Evolutionary conservation across 768 basidiomycete genomes (phyloP).

Genomic region (Phaffia tasmanica): DNA sequence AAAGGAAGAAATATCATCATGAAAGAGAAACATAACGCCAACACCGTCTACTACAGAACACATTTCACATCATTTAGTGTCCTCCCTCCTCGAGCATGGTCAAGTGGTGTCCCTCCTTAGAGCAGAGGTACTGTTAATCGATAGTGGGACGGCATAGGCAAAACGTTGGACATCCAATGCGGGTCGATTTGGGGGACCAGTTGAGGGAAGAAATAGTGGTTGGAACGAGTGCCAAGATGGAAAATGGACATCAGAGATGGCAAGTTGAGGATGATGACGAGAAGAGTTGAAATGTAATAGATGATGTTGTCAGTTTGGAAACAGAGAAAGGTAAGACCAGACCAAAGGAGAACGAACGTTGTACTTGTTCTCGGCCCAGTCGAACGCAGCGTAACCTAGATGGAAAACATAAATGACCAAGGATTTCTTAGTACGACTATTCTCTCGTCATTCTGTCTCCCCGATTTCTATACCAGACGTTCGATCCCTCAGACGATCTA

Average conservation of each 20-base stretch:
- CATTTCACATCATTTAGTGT: neutral
- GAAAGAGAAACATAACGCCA: too few species aligned
- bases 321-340: too few species aligned
- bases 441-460: neutral
- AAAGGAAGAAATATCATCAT: too few species aligned
- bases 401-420: neutral
- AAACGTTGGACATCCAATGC: neutral
- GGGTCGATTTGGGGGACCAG: neutral
- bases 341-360: constrained; percentile 1
- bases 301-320: neutral
- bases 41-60: too few species aligned
- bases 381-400: constrained; percentile 10
- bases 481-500: neutral
- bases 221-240: neutral
- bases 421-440: neutral
- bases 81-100: constrained; percentile 10
- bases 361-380: constrained; percentile 19
- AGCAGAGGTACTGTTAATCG: constrained; percentile 13
- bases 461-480: neutral
- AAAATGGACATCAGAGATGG: neutral
- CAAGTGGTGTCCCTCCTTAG: constrained; percentile 23
- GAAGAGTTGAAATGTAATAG: neutral
- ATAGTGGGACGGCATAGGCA: neutral
- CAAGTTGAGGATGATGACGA: neutral
- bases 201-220: too few species aligned